Evolutionary conservation across 2,329 filamentous ascomycete species (phyloP).

Genomic region (Nigrospora sphaerica): DNA sequence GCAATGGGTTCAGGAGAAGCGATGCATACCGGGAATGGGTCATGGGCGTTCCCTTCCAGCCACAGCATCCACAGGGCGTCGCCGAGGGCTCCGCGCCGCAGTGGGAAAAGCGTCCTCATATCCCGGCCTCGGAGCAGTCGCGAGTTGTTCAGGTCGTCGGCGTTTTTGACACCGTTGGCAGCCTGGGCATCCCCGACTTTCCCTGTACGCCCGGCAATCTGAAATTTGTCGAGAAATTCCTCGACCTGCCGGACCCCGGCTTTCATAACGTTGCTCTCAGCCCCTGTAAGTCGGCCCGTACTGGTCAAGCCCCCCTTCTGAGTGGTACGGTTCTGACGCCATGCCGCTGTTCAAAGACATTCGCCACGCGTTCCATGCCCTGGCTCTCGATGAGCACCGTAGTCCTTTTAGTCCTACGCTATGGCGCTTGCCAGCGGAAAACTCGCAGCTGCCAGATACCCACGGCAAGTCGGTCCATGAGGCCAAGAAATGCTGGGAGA

Average conservation of each 20-base stretch:
- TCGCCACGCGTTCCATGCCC: slow-evolving; percentile 28
- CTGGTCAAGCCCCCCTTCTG: too few species aligned
- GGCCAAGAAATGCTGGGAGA: background rate
- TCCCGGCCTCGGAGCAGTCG: slow-evolving; percentile 1
- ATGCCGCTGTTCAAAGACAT: slow-evolving; percentile 13
- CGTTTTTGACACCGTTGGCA: slow-evolving; percentile 24
- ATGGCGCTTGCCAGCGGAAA: slow-evolving; percentile 35
- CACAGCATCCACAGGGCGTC: too few species aligned
- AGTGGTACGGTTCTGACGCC: too few species aligned
- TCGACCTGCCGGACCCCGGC: slow-evolving; percentile 8
- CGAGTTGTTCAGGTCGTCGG: slow-evolving; percentile 18
- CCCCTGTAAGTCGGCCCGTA: slow-evolving; percentile 5
- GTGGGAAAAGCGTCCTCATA: slow-evolving; percentile 2
- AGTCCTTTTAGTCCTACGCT: slow-evolving; percentile 42
- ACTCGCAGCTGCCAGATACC: background rate
- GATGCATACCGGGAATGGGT: slow-evolving; percentile 5
- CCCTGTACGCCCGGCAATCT: slow-evolving; percentile 5
- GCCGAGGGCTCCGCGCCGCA: background rate
- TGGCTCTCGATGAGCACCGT: slow-evolving; percentile 28
- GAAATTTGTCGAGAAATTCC: slow-evolving; percentile 9
- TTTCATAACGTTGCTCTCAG: slow-evolving; percentile 9
- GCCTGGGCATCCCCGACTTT: slow-evolving; percentile 20
- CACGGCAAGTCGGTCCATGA: too few species aligned
- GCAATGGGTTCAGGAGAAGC: slow-evolving; percentile 4
- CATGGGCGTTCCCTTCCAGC: background rate